Evolutionary conservation across 1,284 basidiomycete genomes (phyloP).

Genomic region (Farysia itapuensis): DNA sequence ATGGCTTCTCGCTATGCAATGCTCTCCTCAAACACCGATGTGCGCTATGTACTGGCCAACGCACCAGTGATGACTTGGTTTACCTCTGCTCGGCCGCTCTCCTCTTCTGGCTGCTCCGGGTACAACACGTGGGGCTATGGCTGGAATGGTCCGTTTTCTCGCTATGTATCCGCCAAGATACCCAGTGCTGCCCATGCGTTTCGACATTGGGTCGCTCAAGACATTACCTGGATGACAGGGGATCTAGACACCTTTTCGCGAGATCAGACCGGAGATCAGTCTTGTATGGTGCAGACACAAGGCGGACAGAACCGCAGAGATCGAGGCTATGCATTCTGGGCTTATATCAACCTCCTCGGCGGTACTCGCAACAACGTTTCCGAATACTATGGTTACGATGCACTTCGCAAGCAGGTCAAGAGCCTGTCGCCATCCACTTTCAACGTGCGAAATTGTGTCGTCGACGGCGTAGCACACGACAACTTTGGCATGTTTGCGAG

Average conservation of each 20-base stretch:
- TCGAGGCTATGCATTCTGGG: conserved; percentile 45
- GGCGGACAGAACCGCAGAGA: conserved; percentile 41
- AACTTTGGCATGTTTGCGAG: conserved; percentile 24
- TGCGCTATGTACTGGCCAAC: conserved; percentile 34
- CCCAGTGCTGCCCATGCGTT: conserved; percentile 3
- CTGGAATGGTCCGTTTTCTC: conserved; percentile 5
- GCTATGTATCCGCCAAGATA: conserved; percentile 12
- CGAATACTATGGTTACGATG: conserved; percentile 15
- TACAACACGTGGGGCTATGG: conserved; percentile 38
- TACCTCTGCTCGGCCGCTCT: conserved; percentile 25
- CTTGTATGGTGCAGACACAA: conserved; percentile 26
- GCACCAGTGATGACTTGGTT: conserved; percentile 40
- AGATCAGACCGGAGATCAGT: conserved; percentile 22
- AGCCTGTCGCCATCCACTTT: conserved; percentile 4
- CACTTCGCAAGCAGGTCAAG: conserved; percentile 2
- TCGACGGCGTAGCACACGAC: conserved; percentile 15
- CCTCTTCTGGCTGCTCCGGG: conserved; percentile 1
- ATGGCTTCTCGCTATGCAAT: conserved; percentile 32
- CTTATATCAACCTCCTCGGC: conserved; percentile 42
- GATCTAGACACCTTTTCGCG: conserved; percentile 21
- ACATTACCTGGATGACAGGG: conserved; percentile 27
- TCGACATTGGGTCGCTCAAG: conserved; percentile 14
- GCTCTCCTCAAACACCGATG: conserved; percentile 6
- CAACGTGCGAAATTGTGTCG: conserved; percentile 10
- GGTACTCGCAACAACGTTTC: conserved; percentile 36